Base-by-base conservation (phyloP, 495 filamentous ascomycete species). In the Aspergillus conjunctus region DNA sequence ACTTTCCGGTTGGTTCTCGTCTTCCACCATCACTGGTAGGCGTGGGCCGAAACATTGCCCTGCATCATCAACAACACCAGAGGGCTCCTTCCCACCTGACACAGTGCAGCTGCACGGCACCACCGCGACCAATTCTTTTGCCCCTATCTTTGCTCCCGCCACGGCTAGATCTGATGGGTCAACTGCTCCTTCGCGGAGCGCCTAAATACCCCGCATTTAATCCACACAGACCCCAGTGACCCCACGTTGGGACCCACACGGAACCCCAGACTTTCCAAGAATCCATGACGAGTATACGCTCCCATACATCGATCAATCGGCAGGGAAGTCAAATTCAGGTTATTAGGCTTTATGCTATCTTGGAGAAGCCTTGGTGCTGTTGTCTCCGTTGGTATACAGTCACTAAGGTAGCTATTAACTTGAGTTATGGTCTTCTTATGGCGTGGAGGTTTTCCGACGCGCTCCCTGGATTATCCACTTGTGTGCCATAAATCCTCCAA, bases 121-220 rank as follows among this genome's bases (percentile, higher is more conserved):
- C 9, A 37, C 34, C 34, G 34, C 14, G 34, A 14, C 34, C 8
- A 37, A 37, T 37, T 14, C 34, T 14, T 37, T 14, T 14, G 34
- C 34, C 34, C 34, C 34, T 37, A 37, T 37, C 34, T 37, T 41
- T 11, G 0, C 9, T 41, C 3, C 34, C 37, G 4, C 37, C 37
- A 11, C 15, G 3, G 37, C 37, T n/a, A 14, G 37, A n/a, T 11
- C 37, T 14, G 37, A 41, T 41, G 6, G 7, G 37, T 5, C 37
- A 14, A n/a, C 11, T 14, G 37, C 37, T 41, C 11, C 15, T 41
- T 41, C 15, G 44, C 26, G 26, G 26, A 26, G 44, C 44, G 44
- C 44, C n/a, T 48, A 48, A 48, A 48, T 48, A 48, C 44, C 44
- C 44, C 44, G 44, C 44, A 48, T 48, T 48, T 22, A 9, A 48